A percentile compares a stretch with the other conserved stretches of the same genome.
phyloP scores from a whole-genome alignment of 163 green algal species.

The Scenedesmus sp. region DNA sequence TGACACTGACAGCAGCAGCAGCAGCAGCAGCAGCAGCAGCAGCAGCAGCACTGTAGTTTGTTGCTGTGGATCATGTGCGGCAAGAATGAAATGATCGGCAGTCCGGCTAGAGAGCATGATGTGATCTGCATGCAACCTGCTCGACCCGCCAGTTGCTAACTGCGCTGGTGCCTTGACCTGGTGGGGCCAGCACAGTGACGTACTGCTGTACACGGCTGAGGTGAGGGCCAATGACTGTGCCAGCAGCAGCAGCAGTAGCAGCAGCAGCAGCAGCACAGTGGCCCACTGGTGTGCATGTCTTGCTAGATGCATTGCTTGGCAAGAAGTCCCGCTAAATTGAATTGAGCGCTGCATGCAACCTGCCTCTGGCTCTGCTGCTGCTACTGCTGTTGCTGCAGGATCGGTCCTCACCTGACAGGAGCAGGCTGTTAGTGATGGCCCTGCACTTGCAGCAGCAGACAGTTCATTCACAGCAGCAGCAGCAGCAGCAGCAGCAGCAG shows the following conservation, averaged over 20 bases:
- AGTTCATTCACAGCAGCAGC: slow-evolving; percentile 3
- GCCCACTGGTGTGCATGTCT: background rate
- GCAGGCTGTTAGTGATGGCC: background rate
- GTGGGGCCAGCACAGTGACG: background rate
- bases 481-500: slow-evolving; percentile 45
- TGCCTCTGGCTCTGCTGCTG: background rate
- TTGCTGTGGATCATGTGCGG: background rate
- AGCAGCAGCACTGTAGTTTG: background rate
- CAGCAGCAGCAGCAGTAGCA: background rate
- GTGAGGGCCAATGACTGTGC: too few species aligned
- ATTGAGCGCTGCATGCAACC: background rate
- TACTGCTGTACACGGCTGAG: too few species aligned
- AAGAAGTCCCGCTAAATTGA: background rate
- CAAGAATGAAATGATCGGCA: slow-evolving; percentile 14
- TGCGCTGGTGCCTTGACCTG: background rate
- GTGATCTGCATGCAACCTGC: background rate
- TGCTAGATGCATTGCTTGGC: slow-evolving; percentile 11
- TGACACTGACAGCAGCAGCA: background rate
- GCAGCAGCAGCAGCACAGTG: slow-evolving; percentile 6
- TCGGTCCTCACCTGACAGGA: background rate
- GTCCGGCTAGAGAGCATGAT: too few species aligned
- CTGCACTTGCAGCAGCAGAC: slow-evolving; percentile 16
- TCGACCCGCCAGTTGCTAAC: background rate
- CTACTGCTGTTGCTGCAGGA: slow-evolving; percentile 4
- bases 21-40: background rate